Evolutionary conservation across 345 rosid genomes (phyloP), one percentile per base, ranked within the genome.

Genomic region (Odontarrhena argentea): DNA sequence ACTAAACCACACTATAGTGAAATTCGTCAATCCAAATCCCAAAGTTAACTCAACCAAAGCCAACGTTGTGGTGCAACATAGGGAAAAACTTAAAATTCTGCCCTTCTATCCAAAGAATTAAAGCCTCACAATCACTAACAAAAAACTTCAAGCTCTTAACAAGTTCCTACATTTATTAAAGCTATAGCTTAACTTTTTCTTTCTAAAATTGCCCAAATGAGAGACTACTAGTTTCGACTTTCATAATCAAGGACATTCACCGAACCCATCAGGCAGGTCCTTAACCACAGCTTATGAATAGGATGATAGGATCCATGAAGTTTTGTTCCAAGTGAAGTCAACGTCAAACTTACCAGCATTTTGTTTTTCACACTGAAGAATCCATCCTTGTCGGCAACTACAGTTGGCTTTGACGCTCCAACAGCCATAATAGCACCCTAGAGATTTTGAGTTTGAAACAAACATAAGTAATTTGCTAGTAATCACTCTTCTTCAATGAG

Each of bases 401-500:
- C 97, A 36, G 87, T 87, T 28, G 97, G 97, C 63, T 90, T 94
- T 65, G 99, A 90, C 55, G 96, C 97, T 79, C 96, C 96, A 76
- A 91, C 99, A 64, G 97, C 96, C 96, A 94, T 91, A 67, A 94
- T 94, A 47, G 97, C 99, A 28, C 99, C 99, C 99, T 94, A 82
- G n/a, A 71, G 38, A 67, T 40, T 47, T 60, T 65, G 50, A 52
- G 53, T 42, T 65, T 12, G 12, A 13, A 30, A 54, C 11, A 60
- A 73, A 25, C 4, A 52, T 42, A 36, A 32, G 38, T 32, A 28
- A 9, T 11, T 40, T 30, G 9, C 42, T 8, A 9, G 46, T 67
- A 53, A 47, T 40, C 58, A 40, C 42, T 66, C 8, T 36, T 58
- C 61, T 46, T 52, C 57, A 55, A 1, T 5, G 73, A 61, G 14